Conservation (phyloP, 768 basidiomycete species). For the Neoboletus brunneissimus region DNA sequence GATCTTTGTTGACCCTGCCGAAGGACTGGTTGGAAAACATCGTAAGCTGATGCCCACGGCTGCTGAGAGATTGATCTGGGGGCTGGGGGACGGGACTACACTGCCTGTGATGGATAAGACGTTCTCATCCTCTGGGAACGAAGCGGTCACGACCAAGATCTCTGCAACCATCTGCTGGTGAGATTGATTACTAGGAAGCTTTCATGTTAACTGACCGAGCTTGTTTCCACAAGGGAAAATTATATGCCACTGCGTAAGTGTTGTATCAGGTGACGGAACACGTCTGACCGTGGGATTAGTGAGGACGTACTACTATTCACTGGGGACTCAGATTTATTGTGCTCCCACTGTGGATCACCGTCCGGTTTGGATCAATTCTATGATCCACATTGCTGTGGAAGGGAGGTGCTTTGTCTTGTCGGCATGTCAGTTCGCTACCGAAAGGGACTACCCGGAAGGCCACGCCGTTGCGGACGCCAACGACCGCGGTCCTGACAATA, state of each 20-base stretch:
- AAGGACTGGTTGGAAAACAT: slow-evolving; percentile 58
- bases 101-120: slow-evolving; percentile 45
- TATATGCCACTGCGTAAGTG: slow-evolving; percentile 61
- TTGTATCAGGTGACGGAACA: background rate
- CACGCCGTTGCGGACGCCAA: slow-evolving; percentile 42
- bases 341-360: slow-evolving; percentile 65
- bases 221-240: slow-evolving; percentile 53
- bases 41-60: slow-evolving; percentile 65
- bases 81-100: slow-evolving; percentile 53
- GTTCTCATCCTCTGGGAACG: slow-evolving; percentile 31
- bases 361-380: slow-evolving; percentile 52
- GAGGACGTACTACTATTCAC: slow-evolving; percentile 56
- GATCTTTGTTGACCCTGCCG: slow-evolving; percentile 51
- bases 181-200: slow-evolving; percentile 11
- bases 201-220: background rate
- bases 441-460: slow-evolving; percentile 49
- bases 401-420: slow-evolving; percentile 68
- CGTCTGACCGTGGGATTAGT: slow-evolving; percentile 36
- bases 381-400: slow-evolving; percentile 64
- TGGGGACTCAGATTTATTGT: slow-evolving; percentile 59
- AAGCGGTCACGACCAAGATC: slow-evolving; percentile 41
- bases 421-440: slow-evolving; percentile 57
- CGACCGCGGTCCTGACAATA: slow-evolving; percentile 42
- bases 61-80: slow-evolving; percentile 60
- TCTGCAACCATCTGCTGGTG: slow-evolving; percentile 61